Conservation (phyloP, 768 basidiomycete genomes). For the Asterophora lycoperdoides region DNA sequence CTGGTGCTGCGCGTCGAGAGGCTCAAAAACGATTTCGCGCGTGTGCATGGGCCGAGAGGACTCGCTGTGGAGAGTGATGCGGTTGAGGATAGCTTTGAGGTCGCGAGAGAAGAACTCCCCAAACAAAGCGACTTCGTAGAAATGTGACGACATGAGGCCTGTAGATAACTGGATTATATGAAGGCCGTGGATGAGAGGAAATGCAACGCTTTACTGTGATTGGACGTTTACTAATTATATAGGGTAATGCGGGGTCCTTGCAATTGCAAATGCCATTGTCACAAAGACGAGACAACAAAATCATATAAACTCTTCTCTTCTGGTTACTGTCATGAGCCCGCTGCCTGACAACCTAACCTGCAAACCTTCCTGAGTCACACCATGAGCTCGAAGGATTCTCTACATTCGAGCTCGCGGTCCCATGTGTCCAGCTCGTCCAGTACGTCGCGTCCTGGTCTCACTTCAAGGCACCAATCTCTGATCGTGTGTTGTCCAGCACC, state of each 20-base stretch:
- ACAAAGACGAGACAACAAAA: constrained; percentile 15
- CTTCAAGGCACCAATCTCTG: constrained; percentile 4
- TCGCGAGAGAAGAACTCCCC: constrained; percentile 79
- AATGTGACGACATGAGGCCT: constrained; percentile 51
- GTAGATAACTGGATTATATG: no score
- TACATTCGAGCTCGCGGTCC: constrained; percentile 10
- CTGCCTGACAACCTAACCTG: neutral
- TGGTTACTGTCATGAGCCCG: constrained; percentile 8
- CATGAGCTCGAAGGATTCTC: constrained; percentile 13
- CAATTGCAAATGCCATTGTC: constrained; percentile 2
- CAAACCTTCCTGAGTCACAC: constrained; percentile 1
- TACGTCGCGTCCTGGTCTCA: constrained; percentile 4
- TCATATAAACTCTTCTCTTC: constrained; percentile 1
- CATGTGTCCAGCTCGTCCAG: constrained; percentile 9
- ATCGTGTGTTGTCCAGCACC: constrained; percentile 8
- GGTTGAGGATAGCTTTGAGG: constrained; percentile 71
- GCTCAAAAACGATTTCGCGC: constrained; percentile 80
- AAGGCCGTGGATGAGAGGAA: no score
- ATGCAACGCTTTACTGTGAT: no score
- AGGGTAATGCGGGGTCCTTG: no score
- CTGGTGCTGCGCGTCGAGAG: constrained; percentile 60
- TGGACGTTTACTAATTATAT: constrained; percentile 1
- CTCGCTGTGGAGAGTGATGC: constrained; percentile 79
- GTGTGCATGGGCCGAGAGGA: constrained; percentile 70
- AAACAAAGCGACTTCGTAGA: constrained; percentile 78